A percentile compares a stretch with the other conserved stretches of the same genome.
Conservation (phyloP, 2,329 filamentous ascomycete species). For the Ascochyta lentis region DNA sequence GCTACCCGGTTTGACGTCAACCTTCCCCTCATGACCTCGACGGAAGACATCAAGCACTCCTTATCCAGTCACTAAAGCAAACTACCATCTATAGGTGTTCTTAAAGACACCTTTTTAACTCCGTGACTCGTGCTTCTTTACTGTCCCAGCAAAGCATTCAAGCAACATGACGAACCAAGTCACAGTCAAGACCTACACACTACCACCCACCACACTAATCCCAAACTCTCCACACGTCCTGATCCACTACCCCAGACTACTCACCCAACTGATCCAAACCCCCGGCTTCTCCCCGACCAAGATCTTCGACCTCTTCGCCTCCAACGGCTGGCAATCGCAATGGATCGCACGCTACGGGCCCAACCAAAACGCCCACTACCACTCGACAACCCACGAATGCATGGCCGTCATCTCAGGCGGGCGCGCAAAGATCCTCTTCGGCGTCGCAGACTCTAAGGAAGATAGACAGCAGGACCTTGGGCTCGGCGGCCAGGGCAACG, state of each 20-base stretch:
- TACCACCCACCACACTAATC: constrained; percentile 46
- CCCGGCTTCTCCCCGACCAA: constrained; percentile 35
- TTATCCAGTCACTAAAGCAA: no score
- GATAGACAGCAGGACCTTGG: constrained; percentile 18
- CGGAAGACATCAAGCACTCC: no score
- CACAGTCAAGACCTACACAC: constrained; percentile 21
- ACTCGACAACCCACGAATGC: constrained; percentile 63
- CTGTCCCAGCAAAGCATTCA: no score
- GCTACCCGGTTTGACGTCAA: constrained; percentile 12
- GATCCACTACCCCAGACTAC: constrained; percentile 59
- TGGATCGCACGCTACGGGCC: constrained; percentile 66
- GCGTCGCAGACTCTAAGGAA: constrained; percentile 54
- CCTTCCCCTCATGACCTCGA: constrained; percentile 19
- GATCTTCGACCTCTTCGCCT: constrained; percentile 55
- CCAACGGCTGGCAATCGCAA: constrained; percentile 61
- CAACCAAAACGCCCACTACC: constrained; percentile 64
- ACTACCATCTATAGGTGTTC: no score
- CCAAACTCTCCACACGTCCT: constrained; percentile 55
- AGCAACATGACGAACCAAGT: no score
- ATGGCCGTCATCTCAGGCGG: constrained; percentile 63
- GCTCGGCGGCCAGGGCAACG: constrained; percentile 34
- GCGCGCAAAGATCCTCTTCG: constrained; percentile 61
- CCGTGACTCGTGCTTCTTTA: no score
- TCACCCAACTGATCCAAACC: constrained; percentile 36
- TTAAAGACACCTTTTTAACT: no score